phyloP scores from a whole-genome alignment of 2,329 filamentous ascomycete genomes.

The Calcarisporium arbuscula region DNA sequence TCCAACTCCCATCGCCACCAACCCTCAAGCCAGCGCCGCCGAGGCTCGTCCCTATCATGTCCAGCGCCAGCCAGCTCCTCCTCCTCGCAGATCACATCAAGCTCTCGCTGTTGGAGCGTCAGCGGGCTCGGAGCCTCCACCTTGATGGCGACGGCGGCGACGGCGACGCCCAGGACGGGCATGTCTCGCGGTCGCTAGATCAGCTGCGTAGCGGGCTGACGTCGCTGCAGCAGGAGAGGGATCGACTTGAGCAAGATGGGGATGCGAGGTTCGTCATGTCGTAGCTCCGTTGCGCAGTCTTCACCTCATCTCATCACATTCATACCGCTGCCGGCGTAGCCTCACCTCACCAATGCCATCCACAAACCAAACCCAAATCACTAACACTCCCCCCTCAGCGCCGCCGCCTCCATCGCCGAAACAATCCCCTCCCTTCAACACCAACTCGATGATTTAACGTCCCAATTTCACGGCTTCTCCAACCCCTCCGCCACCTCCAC shows the following conservation, averaged over 20 bases:
- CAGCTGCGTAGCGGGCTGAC: conserved; percentile 77
- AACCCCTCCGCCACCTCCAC: conserved; percentile 42
- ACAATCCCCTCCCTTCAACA: conserved; percentile 62
- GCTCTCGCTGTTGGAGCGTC: conserved; percentile 84
- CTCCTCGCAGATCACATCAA: conserved; percentile 96
- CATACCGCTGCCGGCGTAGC: too few relatives aligned
- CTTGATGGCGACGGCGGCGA: conserved; percentile 77
- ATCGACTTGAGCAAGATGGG: conserved; percentile 55
- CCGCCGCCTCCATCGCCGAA: conserved; percentile 47
- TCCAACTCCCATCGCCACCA: conserved; percentile 1
- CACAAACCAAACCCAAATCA: too few relatives aligned
- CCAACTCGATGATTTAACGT: conserved; percentile 69
- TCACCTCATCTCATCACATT: too few relatives aligned
- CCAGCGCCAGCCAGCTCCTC: conserved; percentile 69
- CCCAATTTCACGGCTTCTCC: conserved; percentile 70
- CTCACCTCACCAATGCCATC: too few relatives aligned
- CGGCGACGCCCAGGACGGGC: conserved; percentile 75
- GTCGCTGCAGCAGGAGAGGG: conserved; percentile 57
- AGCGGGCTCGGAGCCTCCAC: conserved; percentile 75
- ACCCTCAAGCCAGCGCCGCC: conserved; percentile 3
- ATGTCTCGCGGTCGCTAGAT: conserved; percentile 83
- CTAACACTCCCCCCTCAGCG: conserved; percentile 27
- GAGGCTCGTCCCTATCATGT: too few relatives aligned
- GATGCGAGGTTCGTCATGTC: conserved; percentile 58
- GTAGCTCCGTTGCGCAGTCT: too few relatives aligned